A percentile compares a stretch with the other conserved stretches of the same genome.
Conservation (phyloP, 352 stramenopile species). For the Phytophthora melonis region DNA sequence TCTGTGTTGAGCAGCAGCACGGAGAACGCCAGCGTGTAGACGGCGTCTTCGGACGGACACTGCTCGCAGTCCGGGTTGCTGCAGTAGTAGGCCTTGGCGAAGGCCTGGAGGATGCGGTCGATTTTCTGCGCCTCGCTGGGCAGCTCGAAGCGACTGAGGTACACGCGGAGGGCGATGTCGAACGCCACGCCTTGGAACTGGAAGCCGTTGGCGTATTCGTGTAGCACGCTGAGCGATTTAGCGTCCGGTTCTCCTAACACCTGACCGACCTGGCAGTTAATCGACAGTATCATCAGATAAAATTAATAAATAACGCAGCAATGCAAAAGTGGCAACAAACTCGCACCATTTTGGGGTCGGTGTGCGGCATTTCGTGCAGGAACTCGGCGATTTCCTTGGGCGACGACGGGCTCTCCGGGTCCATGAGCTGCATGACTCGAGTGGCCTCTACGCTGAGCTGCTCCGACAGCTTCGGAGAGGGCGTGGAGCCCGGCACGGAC, state of each 20-base stretch:
- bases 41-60: slow-evolving; percentile 74
- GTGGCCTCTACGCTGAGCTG: slow-evolving; percentile 30
- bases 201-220: slow-evolving; percentile 80
- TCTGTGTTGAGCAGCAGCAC: slow-evolving; percentile 85
- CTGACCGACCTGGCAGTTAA: slow-evolving; percentile 73
- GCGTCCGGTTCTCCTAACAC: slow-evolving; percentile 75
- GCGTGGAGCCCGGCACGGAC: slow-evolving; percentile 13
- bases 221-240: slow-evolving; percentile 64
- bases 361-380: slow-evolving; percentile 70
- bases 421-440: slow-evolving; percentile 58
- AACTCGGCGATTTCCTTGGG: slow-evolving; percentile 72
- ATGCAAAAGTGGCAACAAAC: neutral
- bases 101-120: slow-evolving; percentile 85
- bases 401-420: slow-evolving; percentile 50
- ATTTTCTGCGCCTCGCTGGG: slow-evolving; percentile 87
- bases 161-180: slow-evolving; percentile 78
- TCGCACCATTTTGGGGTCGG: slow-evolving; percentile 71
- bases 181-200: slow-evolving; percentile 66
- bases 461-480: slow-evolving; percentile 17
- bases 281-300: no score
- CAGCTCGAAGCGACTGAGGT: slow-evolving; percentile 73
- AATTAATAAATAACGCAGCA: neutral
- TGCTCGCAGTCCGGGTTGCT: slow-evolving; percentile 61
- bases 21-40: slow-evolving; percentile 85
- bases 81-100: slow-evolving; percentile 70